Base-by-base conservation (phyloP, 208 protist genomes). In the Phytomonas sp. region DNA sequence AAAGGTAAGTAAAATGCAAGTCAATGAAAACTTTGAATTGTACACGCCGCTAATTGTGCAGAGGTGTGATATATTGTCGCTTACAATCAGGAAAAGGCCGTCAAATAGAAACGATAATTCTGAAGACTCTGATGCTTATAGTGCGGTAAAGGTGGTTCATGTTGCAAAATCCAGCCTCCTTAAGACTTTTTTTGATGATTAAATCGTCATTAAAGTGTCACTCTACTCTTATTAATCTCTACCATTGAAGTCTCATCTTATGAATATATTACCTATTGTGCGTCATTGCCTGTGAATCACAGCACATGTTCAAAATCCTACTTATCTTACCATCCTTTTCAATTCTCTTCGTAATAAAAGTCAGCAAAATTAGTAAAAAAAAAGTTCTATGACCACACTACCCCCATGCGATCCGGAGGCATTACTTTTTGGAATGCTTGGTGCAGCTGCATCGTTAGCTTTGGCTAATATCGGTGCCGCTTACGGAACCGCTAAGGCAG, bases 401-500 rank as follows among this genome's bases (percentile, higher is more conserved):
- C 40, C 40, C 52, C 31, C 56, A 10, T 93, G 88, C 60, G 80
- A 84, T 26, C 80, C 88, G 16, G 77, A 89, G 69, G 88, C 85
- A 26, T 76, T 89, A 67, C 70, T 99, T 72, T 99, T 99, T 74
- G 98, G 98, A 42, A 95, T 95, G 82, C 88, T 99, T 68, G 98
- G 98, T 26, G 87, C 86, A 23, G 92, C 96, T 45, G 42, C 87
- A 33, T 95, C 90, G 29, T 75, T 97, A n/a, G 78, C 89, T 12
- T 72, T 94, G 33, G 81, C 90, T 4, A 94, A 98, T 84, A 82
- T 99, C 52, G 98, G 98, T 23, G 96, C 98, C 36, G 97, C 98
- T 11, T 99, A 99, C 73, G 98, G 98, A 30, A 99, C 98, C 11
- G 97, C 98, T 19, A 99, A 99, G 85, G 87, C 93, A 16, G 96